These are phyloP conservation scores for Colletotrichum lupini DNA, from an alignment of 2,329 filamentous ascomycete genomes.

Conservation along the genomic window DNA sequence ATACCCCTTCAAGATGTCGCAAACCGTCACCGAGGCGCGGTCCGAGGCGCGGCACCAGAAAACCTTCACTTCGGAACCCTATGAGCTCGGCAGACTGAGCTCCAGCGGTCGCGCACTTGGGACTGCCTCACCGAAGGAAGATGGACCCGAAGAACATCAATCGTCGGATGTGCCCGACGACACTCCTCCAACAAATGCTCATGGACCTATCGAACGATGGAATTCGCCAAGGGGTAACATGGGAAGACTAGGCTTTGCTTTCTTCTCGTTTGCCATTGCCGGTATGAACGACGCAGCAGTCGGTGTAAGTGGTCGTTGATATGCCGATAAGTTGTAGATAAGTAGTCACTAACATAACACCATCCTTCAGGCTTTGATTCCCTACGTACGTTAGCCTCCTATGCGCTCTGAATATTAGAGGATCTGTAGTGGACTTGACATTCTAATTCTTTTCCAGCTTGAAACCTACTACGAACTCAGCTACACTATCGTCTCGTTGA, in stretches of 20 bases:
- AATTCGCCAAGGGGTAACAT: slow-evolving; percentile 49
- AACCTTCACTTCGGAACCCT: slow-evolving; percentile 6
- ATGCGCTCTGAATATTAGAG: too few relatives aligned
- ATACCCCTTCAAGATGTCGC: slow-evolving; percentile 27
- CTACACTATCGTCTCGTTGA: slow-evolving; percentile 70
- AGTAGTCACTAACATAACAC: neutral
- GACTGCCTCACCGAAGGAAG: neutral
- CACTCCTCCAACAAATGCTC: slow-evolving; percentile 14
- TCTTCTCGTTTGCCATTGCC: slow-evolving; percentile 69
- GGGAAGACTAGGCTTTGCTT: slow-evolving; percentile 53
- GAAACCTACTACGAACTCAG: slow-evolving; percentile 70
- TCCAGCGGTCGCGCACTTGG: slow-evolving; percentile 1
- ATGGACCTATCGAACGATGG: slow-evolving; percentile 44
- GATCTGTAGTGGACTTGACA: too few relatives aligned
- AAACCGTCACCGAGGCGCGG: slow-evolving; percentile 32
- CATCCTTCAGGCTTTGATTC: slow-evolving; percentile 49
- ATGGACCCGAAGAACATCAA: slow-evolving; percentile 17
- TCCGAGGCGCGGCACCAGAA: slow-evolving; percentile 9
- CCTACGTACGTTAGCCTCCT: slow-evolving; percentile 44
- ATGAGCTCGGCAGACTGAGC: slow-evolving; percentile 24
- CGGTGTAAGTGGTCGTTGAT: slow-evolving; percentile 54
- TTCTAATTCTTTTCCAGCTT: slow-evolving; percentile 51
- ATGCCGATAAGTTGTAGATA: neutral
- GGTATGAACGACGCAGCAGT: slow-evolving; percentile 73
- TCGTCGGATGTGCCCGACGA: neutral